These are phyloP conservation scores for Gentiana straminea DNA, from an alignment of 257 asterid species.

Conservation along the genomic window DNA sequence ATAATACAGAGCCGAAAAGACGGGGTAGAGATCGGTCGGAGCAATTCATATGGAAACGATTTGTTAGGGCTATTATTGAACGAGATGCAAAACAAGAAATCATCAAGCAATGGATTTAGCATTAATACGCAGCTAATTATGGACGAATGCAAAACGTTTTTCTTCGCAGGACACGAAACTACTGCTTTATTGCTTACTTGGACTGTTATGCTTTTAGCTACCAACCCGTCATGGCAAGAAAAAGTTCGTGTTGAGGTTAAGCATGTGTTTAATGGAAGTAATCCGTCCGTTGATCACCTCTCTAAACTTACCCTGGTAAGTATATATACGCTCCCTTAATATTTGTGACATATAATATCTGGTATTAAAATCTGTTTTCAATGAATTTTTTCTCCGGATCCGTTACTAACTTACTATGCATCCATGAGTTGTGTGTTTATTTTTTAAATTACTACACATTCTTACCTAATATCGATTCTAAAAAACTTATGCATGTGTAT, in stretches of 20 bases:
- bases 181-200: conserved; percentile 84
- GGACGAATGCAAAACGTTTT: conserved; percentile 96
- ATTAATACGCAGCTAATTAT: conserved; percentile 62
- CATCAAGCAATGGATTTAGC: conserved; percentile 32
- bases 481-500: too few relatives aligned
- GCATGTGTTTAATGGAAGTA: conserved; percentile 36
- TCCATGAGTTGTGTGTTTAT: too few relatives aligned
- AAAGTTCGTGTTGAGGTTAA: conserved; percentile 51
- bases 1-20: conserved; percentile 77
- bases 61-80: conserved; percentile 59
- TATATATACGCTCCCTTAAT: too few relatives aligned
- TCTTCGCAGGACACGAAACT: conserved; percentile 94
- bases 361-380: too few relatives aligned
- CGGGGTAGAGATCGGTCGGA: conserved; percentile 62
- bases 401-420: too few relatives aligned
- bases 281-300: conserved; percentile 55
- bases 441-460: too few relatives aligned
- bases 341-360: too few relatives aligned
- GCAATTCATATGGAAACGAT: conserved; percentile 68
- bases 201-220: conserved; percentile 84
- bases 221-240: conserved; percentile 68
- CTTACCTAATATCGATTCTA: too few relatives aligned
- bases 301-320: conserved; percentile 67
- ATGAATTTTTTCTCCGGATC: too few relatives aligned
- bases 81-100: conserved; percentile 63